Evolutionary conservation across 2,329 filamentous ascomycete species (phyloP), one percentile per base, ranked within the genome.

Genomic region (Fusarium temperatum): DNA sequence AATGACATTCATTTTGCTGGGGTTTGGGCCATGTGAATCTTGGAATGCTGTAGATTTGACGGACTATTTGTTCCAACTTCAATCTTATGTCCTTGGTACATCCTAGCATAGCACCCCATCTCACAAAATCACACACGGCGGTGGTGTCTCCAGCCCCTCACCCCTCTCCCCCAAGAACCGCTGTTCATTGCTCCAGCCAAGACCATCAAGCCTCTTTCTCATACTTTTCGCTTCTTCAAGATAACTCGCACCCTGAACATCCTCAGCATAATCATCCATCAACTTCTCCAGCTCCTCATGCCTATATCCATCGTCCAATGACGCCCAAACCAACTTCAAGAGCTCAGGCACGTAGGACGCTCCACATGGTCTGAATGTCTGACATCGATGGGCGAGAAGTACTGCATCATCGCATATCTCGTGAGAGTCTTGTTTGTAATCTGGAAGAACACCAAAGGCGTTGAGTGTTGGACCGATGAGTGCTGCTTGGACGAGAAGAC

Each of bases 271-370:
- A 8, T 14, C 51, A 6, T 22, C 39, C 15, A 74, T 26, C 7
- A 74, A 6, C 3, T 20, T 22, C 36, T 74, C 72, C 9, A 74
- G 50, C 15, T 72, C 72, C 4, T 8, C 13, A 3, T 57, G 59
- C 15, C 71, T 68, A 54, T 74, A 74, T 6, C 30, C 44, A 26
- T 74, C 72, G 2, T 24, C 32, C 18, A 68, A 15, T 3, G 72
- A 47, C 13, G 67, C 70, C 70, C 70, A 68, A 1, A 55, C 45
- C 18, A 68, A 11, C 22, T 71, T 71, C 7, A 74, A 14, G 3
- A 74, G n/a, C n/a, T 74, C 68, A 3, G 72, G 67, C 2, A 67
- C n/a, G 14, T 53, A 68, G 1, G 72, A 50, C 0, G 70, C 60
- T 7, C 66, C 72, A 17, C 72, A 74, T 1, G 72, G 72, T 9